Percentiles rank a stretch among this genome's conserved stretches.
Conservation (phyloP, 495 filamentous ascomycete genomes). For the Aspergillus hancockii region DNA sequence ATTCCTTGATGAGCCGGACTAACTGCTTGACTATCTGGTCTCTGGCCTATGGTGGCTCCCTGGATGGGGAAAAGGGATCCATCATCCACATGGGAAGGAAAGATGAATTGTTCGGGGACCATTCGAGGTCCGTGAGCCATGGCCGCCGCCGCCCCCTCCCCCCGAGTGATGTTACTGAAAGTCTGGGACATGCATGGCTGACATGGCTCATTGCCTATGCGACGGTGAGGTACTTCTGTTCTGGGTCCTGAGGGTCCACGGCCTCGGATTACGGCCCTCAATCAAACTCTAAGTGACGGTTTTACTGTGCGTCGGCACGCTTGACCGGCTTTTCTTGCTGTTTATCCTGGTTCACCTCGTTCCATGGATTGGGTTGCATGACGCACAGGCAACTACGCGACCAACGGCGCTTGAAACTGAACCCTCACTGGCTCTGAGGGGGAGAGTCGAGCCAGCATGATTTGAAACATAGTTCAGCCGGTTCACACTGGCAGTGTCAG, state of each 20-base stretch:
- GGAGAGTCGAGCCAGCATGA: background rate
- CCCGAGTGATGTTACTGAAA: background rate
- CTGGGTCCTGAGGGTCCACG: background rate
- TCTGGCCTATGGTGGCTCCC: slow-evolving; percentile 3
- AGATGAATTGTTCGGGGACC: slow-evolving; percentile 2
- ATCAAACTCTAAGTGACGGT: background rate
- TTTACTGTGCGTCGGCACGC: background rate
- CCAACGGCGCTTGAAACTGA: background rate
- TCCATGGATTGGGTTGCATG: background rate
- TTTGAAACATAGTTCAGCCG: background rate
- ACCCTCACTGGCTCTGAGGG: background rate
- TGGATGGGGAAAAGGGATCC: background rate
- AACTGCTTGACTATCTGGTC: background rate
- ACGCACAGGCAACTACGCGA: background rate
- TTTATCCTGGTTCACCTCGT: background rate
- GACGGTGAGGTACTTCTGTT: background rate
- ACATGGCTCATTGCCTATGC: background rate
- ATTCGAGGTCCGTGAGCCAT: background rate
- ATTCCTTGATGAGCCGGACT: background rate
- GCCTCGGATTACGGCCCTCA: background rate
- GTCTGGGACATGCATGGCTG: background rate
- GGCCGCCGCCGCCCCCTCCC: no score
- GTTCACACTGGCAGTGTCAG: background rate
- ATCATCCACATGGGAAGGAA: background rate
- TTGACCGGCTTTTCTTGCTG: background rate